Conservation (phyloP, 2,329 filamentous ascomycete species). For the Mollisia scopiformis region DNA sequence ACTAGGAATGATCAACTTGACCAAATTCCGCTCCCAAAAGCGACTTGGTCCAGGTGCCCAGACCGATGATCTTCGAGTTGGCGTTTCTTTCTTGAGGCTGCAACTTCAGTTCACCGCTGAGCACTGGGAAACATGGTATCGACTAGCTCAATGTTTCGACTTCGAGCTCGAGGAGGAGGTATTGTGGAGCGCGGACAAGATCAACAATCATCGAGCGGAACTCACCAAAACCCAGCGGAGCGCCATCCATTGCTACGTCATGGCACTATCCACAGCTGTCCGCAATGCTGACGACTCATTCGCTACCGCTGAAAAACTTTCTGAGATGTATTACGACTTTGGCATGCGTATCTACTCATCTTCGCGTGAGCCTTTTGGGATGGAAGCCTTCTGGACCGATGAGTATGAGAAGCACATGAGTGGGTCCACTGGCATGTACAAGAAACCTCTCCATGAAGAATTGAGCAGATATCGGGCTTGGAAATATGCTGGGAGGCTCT, state of each 20-base stretch:
- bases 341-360: constrained; percentile 70
- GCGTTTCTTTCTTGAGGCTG: constrained; percentile 40
- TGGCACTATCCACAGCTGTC: constrained; percentile 66
- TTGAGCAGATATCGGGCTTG: constrained; percentile 63
- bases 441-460: constrained; percentile 57
- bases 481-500: constrained; percentile 65
- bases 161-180: constrained; percentile 43
- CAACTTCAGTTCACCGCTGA: constrained; percentile 40
- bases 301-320: constrained; percentile 58
- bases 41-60: constrained; percentile 38
- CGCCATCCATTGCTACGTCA: constrained; percentile 52
- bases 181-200: constrained; percentile 43
- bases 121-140: constrained; percentile 46
- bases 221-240: constrained; percentile 39
- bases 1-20: constrained; percentile 84
- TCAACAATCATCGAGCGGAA: constrained; percentile 41
- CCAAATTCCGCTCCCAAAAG: constrained; percentile 65
- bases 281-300: constrained; percentile 56
- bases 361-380: constrained; percentile 67
- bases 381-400: constrained; percentile 66
- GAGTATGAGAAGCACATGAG: constrained; percentile 65
- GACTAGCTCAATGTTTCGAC: constrained; percentile 44
- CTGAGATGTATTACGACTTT: constrained; percentile 71
- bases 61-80: constrained; percentile 41
- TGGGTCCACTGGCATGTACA: constrained; percentile 57